Percentiles rank a stretch among this genome's conserved stretches.
These are phyloP conservation scores for Saksenaea vasiformis DNA, from an alignment of 371 early-diverging fungal species.

Conservation along the genomic window DNA sequence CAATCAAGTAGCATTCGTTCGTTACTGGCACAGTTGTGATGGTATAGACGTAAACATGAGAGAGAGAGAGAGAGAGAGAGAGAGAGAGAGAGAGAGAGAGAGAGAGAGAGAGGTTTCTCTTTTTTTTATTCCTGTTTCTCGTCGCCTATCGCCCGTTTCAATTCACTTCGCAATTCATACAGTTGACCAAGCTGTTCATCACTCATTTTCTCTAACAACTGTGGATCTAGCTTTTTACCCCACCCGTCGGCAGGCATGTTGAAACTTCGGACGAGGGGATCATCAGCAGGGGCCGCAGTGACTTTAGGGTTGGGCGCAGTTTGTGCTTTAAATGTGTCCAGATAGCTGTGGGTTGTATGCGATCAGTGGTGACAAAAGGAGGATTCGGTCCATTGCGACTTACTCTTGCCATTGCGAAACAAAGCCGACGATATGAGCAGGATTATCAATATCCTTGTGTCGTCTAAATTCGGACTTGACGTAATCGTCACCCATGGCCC, in stretches of 20 bases:
- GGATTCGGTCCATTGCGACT: constrained; percentile 10
- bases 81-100: too few relatives aligned
- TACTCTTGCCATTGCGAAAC: constrained; percentile 67
- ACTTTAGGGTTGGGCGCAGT: constrained; percentile 30
- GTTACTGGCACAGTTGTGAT: constrained; percentile 3
- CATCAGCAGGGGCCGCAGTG: constrained; percentile 27
- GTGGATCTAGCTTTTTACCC: constrained; percentile 56
- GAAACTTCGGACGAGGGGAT: constrained; percentile 38
- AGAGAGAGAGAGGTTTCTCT: too few relatives aligned
- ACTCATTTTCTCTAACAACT: constrained; percentile 60
- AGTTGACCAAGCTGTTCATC: constrained; percentile 72
- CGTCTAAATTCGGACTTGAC: constrained; percentile 68
- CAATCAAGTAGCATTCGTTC: constrained; percentile 12
- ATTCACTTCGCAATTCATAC: constrained; percentile 62
- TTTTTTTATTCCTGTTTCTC: constrained; percentile 16
- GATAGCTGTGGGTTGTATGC: constrained; percentile 22
- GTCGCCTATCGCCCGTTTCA: constrained; percentile 44
- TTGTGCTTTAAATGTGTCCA: constrained; percentile 34
- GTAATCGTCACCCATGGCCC: constrained; percentile 66
- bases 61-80: too few relatives aligned
- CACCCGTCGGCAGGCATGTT: constrained; percentile 34
- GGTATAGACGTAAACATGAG: not conserved
- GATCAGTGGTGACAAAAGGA: not conserved
- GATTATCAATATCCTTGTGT: constrained; percentile 64
- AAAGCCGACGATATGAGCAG: constrained; percentile 69